Evolutionary conservation across 345 rosid genomes (phyloP).

Genomic region (Melaleuca alternifolia): DNA sequence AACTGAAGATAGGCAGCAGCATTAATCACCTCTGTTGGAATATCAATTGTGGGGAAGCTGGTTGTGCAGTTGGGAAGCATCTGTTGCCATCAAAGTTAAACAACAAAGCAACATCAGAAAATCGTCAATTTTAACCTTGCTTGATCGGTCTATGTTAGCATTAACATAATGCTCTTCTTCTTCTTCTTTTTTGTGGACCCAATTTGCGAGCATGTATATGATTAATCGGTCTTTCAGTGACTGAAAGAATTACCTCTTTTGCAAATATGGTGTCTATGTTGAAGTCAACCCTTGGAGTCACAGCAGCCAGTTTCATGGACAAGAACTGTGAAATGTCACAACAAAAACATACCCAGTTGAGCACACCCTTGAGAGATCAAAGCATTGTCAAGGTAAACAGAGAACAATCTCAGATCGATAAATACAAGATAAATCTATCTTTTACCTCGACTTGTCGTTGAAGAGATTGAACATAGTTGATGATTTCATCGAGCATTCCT

Average conservation of each 20-base stretch:
- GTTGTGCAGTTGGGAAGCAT: constrained; percentile 15
- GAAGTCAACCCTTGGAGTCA: constrained; percentile 42
- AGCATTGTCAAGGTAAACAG: neutral
- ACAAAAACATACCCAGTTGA: neutral
- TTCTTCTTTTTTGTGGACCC: neutral
- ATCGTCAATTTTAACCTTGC: neutral
- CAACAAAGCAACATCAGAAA: neutral
- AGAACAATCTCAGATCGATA: neutral
- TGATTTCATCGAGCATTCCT: constrained; percentile 81
- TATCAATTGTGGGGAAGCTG: constrained; percentile 27
- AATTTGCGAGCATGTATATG: neutral
- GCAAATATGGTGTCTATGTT: constrained; percentile 32
- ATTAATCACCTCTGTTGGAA: constrained; percentile 33
- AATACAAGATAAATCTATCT: neutral
- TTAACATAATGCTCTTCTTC: neutral
- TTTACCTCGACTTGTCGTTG: constrained; percentile 72
- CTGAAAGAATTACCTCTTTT: constrained; percentile 35
- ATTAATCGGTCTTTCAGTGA: neutral
- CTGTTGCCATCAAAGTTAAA: constrained; percentile 9
- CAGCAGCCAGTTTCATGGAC: constrained; percentile 56
- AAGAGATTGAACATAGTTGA: constrained; percentile 74
- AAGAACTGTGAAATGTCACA: constrained; percentile 34
- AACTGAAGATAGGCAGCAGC: constrained; percentile 36
- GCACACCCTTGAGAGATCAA: neutral
- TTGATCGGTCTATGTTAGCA: neutral